Evolutionary conservation across 306 rosid genomes (phyloP).

Genomic region (Castanopsis chinensis): DNA sequence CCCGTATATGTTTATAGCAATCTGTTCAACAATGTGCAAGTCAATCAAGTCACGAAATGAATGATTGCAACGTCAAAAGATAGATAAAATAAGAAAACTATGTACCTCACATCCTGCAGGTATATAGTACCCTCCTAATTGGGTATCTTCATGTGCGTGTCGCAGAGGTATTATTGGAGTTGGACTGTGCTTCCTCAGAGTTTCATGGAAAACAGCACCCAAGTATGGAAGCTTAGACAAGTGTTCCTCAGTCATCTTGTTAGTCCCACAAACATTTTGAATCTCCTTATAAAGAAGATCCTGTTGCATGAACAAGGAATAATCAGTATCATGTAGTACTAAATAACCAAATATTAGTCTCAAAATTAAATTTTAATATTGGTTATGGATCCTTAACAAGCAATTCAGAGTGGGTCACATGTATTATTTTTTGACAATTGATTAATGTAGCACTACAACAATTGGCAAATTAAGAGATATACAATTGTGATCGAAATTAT

Average conservation of each 20-base stretch:
- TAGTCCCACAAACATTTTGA: slow-evolving; percentile 46
- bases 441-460: not conserved
- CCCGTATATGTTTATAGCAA: slow-evolving; percentile 82
- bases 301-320: slow-evolving; percentile 31
- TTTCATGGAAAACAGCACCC: slow-evolving; percentile 84
- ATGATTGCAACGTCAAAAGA: not conserved
- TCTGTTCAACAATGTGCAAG: slow-evolving; percentile 39
- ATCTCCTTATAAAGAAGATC: slow-evolving; percentile 56
- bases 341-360: not conserved
- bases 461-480: not conserved
- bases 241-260: slow-evolving; percentile 59
- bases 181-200: slow-evolving; percentile 75
- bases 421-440: too few species aligned
- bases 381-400: too few species aligned
- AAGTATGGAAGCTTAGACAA: slow-evolving; percentile 63
- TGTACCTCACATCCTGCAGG: slow-evolving; percentile 85
- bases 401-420: too few species aligned
- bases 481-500: not conserved
- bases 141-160: slow-evolving; percentile 76
- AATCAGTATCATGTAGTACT: not conserved
- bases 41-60: not conserved
- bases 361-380: too few species aligned
- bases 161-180: slow-evolving; percentile 72
- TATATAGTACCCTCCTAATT: slow-evolving; percentile 72
- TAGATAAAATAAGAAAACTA: not conserved